Evolutionary conservation across 2,329 filamentous ascomycete species (phyloP).

Genomic region (Tolypocladium ovalisporum): DNA sequence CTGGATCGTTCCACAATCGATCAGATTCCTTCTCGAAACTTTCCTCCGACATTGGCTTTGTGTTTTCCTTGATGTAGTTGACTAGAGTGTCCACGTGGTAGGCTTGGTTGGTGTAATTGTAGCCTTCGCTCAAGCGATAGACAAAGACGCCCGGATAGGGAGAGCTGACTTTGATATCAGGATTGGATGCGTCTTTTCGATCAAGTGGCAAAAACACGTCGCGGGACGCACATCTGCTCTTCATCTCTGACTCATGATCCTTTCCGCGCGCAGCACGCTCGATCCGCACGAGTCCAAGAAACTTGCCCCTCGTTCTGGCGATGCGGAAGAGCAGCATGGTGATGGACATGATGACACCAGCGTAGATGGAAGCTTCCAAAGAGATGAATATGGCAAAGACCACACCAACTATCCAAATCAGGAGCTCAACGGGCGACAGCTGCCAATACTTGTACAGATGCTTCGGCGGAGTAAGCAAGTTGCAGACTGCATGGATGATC

Average conservation of each 20-base stretch:
- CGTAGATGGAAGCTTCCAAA: constrained; percentile 40
- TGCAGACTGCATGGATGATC: constrained; percentile 75
- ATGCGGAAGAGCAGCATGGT: constrained; percentile 32
- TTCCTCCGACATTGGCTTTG: constrained; percentile 26
- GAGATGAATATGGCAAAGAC: constrained; percentile 39
- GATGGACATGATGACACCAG: constrained; percentile 31
- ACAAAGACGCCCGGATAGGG: constrained; percentile 39
- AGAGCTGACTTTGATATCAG: constrained; percentile 26
- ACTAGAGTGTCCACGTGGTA: constrained; percentile 32
- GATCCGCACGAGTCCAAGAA: constrained; percentile 28
- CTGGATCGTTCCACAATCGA: constrained; percentile 45
- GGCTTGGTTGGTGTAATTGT: constrained; percentile 41
- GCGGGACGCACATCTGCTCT: constrained; percentile 6
- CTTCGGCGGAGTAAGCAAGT: constrained; percentile 63
- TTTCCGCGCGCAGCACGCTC: constrained; percentile 6
- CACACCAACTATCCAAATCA: constrained; percentile 68
- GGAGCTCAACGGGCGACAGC: constrained; percentile 60
- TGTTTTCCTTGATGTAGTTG: constrained; percentile 27
- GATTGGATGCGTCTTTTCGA: constrained; percentile 32
- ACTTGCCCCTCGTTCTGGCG: constrained; percentile 33
- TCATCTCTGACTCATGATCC: background rate
- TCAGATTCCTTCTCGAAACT: constrained; percentile 26
- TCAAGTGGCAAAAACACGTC: constrained; percentile 30
- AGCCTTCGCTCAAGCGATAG: constrained; percentile 39
- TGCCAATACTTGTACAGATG: constrained; percentile 70